These are phyloP conservation scores for Candida alai DNA, from an alignment of 805 yeast species.

Conservation along the genomic window DNA sequence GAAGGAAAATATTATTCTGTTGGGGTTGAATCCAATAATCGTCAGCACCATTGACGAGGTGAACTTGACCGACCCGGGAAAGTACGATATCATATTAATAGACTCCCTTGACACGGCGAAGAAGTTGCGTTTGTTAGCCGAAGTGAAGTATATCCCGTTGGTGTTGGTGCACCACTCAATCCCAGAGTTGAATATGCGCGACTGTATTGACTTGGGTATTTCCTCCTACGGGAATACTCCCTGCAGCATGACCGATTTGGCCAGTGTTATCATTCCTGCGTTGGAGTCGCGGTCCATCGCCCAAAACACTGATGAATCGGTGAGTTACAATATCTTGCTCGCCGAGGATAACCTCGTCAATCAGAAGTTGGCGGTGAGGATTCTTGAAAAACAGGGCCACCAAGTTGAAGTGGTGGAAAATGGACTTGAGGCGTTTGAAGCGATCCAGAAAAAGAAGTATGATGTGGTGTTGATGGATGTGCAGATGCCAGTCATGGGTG, in stretches of 20 bases:
- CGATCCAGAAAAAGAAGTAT: conserved; percentile 60
- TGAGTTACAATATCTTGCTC: conserved; percentile 66
- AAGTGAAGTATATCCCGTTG: conserved; percentile 80
- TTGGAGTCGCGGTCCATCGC: conserved; percentile 79
- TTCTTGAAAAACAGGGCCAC: conserved; percentile 83
- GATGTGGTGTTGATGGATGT: conserved; percentile 91
- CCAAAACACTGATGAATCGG: conserved; percentile 73
- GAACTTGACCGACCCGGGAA: conserved; percentile 50
- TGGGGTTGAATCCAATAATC: conserved; percentile 61
- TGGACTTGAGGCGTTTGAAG: conserved; percentile 79
- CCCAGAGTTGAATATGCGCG: conserved; percentile 73
- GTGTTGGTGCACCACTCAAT: conserved; percentile 73
- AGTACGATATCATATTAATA: conserved; percentile 77
- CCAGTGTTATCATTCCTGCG: conserved; percentile 81
- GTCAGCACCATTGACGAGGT: conserved; percentile 57
- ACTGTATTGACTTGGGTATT: conserved; percentile 81
- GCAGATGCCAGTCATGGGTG: conserved; percentile 95
- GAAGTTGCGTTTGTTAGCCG: conserved; percentile 62
- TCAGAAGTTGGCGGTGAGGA: conserved; percentile 82
- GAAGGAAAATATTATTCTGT: conserved; percentile 44
- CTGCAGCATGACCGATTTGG: conserved; percentile 75
- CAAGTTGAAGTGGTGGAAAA: conserved; percentile 81
- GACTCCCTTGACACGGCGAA: conserved; percentile 76
- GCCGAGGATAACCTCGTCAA: conserved; percentile 88
- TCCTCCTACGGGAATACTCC: conserved; percentile 89